Conservation (phyloP, 768 basidiomycete species). For the Hericium erinaceus region DNA sequence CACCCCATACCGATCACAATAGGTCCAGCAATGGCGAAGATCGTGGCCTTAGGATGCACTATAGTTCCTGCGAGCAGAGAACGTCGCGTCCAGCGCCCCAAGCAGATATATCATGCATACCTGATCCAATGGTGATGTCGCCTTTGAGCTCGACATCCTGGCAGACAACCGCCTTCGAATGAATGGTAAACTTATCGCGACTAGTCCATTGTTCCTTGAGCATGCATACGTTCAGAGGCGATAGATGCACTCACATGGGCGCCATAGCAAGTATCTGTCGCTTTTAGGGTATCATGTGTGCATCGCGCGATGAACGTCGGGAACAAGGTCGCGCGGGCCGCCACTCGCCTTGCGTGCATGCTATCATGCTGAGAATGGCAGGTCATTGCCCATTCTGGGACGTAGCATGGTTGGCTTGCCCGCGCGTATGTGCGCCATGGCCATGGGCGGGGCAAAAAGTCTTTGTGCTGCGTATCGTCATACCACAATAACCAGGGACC, state of each 20-base stretch:
- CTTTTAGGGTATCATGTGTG: no score
- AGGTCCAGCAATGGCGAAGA: constrained; percentile 84
- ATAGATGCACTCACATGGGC: constrained; percentile 8
- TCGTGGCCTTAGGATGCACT: constrained; percentile 89
- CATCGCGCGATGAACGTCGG: no score
- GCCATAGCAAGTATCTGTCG: constrained; percentile 4
- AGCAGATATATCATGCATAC: constrained; percentile 23
- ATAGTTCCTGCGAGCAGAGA: constrained; percentile 49
- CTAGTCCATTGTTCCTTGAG: constrained; percentile 27
- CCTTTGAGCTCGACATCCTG: constrained; percentile 93
- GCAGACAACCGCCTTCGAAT: constrained; percentile 84
- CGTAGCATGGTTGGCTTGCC: no score
- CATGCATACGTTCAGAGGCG: neutral
- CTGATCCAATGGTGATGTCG: constrained; percentile 86
- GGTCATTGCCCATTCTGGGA: neutral
- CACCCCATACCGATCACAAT: constrained; percentile 84
- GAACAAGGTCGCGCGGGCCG: no score
- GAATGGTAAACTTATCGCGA: constrained; percentile 83
- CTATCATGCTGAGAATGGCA: neutral
- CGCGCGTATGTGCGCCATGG: no score
- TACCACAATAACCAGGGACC: no score
- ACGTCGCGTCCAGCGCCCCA: neutral
- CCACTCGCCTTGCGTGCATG: no score
- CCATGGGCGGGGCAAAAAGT: no score
- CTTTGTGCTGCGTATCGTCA: no score